These are phyloP conservation scores for Candida palmyrensis DNA, from an alignment of 805 yeast genomes.

Conservation along the genomic window DNA sequence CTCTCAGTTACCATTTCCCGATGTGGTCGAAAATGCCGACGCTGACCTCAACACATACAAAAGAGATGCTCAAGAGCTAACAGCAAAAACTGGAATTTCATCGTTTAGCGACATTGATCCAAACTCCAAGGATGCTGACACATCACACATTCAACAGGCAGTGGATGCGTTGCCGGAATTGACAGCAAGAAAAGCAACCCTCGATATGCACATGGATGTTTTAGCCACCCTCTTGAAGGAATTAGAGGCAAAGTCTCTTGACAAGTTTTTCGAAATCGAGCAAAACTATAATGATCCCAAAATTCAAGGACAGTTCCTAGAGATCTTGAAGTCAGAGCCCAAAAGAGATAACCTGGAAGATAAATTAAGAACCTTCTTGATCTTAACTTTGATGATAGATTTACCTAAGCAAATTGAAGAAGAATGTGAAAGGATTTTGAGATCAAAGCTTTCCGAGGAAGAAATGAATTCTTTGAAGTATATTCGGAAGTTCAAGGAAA, in stretches of 20 bases:
- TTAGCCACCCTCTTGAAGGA: constrained; percentile 79
- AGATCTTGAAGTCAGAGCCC: constrained; percentile 46
- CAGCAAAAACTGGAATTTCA: constrained; percentile 67
- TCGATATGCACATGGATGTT: constrained; percentile 97
- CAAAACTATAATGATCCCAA: constrained; percentile 66
- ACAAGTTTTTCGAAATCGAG: constrained; percentile 90
- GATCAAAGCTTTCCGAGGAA: constrained; percentile 44
- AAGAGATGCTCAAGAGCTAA: constrained; percentile 80
- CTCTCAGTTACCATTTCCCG: constrained; percentile 90
- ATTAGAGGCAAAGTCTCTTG: constrained; percentile 80
- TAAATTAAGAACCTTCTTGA: constrained; percentile 83
- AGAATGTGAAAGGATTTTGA: constrained; percentile 62
- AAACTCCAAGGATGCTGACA: constrained; percentile 40
- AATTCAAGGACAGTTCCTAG: constrained; percentile 55
- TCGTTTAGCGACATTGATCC: constrained; percentile 75
- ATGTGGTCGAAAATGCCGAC: constrained; percentile 97
- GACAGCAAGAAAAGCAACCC: constrained; percentile 78
- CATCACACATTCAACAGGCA: constrained; percentile 73
- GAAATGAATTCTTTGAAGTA: constrained; percentile 57
- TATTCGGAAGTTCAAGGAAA: constrained; percentile 76
- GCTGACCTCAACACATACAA: constrained; percentile 75
- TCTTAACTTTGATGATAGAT: constrained; percentile 54
- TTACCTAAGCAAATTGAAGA: constrained; percentile 25
- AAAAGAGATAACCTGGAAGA: constrained; percentile 64
- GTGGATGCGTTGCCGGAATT: constrained; percentile 90